These are phyloP conservation scores for Cladosporium sp. DNA, from an alignment of 2,329 filamentous ascomycete species.

Conservation along the genomic window DNA sequence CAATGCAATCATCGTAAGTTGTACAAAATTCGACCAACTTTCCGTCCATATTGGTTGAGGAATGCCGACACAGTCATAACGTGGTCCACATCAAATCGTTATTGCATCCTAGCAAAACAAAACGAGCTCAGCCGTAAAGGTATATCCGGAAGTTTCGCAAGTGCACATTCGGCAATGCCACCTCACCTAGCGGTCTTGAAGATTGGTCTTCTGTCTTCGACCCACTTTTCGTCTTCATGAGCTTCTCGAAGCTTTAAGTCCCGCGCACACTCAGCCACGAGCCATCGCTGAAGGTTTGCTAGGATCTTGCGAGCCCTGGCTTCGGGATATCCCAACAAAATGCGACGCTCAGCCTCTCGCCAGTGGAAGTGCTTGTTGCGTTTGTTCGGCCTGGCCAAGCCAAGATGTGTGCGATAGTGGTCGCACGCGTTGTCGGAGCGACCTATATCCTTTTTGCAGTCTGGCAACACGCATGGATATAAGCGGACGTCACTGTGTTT, in stretches of 20 bases:
- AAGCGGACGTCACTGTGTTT: slow-evolving; percentile 17
- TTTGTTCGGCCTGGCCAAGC: slow-evolving; percentile 14
- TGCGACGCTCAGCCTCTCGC: slow-evolving; percentile 10
- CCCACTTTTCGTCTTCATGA: not conserved
- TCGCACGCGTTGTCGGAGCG: slow-evolving; percentile 27
- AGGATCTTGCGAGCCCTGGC: slow-evolving; percentile 17
- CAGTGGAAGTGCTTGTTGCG: slow-evolving; percentile 22
- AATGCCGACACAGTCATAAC: not conserved
- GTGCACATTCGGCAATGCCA: not conserved
- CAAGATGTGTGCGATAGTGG: slow-evolving; percentile 29
- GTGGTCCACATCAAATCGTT: not conserved
- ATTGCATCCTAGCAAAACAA: not conserved
- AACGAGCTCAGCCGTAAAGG: slow-evolving; percentile 5
- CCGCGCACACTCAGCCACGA: not conserved
- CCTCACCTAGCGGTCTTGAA: not conserved
- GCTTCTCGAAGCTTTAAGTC: not conserved
- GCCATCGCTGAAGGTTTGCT: slow-evolving; percentile 17
- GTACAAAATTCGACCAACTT: too few relatives aligned
- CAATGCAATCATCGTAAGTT: too few relatives aligned
- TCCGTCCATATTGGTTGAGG: too few relatives aligned
- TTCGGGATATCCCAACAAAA: slow-evolving; percentile 10
- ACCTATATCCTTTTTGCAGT: slow-evolving; percentile 20
- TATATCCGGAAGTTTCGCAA: slow-evolving; percentile 9
- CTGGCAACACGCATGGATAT: slow-evolving; percentile 21
- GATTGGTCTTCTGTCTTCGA: not conserved